phyloP scores from a whole-genome alignment of 371 early-diverging fungal species.

The Mucor sp. region DNA sequence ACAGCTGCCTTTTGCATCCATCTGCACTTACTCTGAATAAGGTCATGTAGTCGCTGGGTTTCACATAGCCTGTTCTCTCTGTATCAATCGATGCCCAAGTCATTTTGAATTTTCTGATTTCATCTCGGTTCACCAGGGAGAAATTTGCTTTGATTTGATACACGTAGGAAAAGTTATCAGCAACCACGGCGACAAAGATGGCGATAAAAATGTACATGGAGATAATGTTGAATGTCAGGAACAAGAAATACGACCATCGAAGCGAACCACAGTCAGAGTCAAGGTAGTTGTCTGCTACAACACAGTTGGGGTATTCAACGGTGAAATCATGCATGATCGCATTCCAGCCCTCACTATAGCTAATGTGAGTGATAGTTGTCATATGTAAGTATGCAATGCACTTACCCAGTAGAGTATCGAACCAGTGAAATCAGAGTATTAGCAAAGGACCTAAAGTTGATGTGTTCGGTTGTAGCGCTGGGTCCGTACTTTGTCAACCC shows the following conservation, averaged over 20 bases:
- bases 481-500: conserved; percentile 68
- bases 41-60: conserved; percentile 45
- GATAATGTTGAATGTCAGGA: conserved; percentile 70
- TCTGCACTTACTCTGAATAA: conserved; percentile 45
- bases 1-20: not conserved
- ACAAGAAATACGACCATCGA: conserved; percentile 64
- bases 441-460: conserved; percentile 65
- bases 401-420: conserved; percentile 70
- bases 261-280: conserved; percentile 70
- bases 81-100: conserved; percentile 63
- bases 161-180: conserved; percentile 73
- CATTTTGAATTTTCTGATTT: conserved; percentile 67
- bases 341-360: conserved; percentile 72
- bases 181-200: conserved; percentile 73
- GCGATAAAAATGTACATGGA: conserved; percentile 79
- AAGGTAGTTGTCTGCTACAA: conserved; percentile 54
- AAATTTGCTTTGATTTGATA: conserved; percentile 67
- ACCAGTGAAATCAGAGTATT: conserved; percentile 64
- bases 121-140: conserved; percentile 64
- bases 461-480: conserved; percentile 53
- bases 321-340: conserved; percentile 71
- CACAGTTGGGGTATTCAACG: conserved; percentile 63
- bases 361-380: not conserved
- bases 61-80: conserved; percentile 57
- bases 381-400: not conserved